These are phyloP conservation scores for Acorus calamus DNA, from an alignment of 106 monocot species.

Conservation along the genomic window DNA sequence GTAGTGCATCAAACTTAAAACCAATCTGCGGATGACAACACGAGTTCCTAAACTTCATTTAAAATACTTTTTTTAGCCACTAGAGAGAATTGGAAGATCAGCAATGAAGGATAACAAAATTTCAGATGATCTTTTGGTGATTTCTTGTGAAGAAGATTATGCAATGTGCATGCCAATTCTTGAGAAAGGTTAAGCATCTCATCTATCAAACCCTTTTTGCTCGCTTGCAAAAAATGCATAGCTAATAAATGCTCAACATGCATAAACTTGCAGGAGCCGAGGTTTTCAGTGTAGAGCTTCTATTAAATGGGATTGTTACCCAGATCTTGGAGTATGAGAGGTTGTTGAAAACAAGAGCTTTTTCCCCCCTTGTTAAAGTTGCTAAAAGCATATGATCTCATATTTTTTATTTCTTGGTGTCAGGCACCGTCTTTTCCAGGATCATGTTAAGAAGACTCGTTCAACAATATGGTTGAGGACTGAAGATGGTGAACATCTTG, in stretches of 20 bases:
- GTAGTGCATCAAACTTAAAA: too few relatives aligned
- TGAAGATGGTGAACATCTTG: slow-evolving; percentile 18
- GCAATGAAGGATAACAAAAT: slow-evolving; percentile 35
- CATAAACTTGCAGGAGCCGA: slow-evolving; percentile 28
- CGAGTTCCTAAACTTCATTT: too few relatives aligned
- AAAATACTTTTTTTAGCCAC: slow-evolving; percentile 28
- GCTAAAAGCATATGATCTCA: neutral
- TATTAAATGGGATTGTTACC: slow-evolving; percentile 76
- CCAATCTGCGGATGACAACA: too few relatives aligned
- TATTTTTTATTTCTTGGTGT: neutral
- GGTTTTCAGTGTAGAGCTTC: slow-evolving; percentile 68
- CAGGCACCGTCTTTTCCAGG: slow-evolving; percentile 68
- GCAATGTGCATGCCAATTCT: slow-evolving; percentile 48
- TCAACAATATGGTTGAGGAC: slow-evolving; percentile 52
- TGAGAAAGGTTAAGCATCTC: slow-evolving; percentile 47
- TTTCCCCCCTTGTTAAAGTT: neutral
- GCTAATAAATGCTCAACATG: neutral
- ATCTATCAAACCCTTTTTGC: neutral
- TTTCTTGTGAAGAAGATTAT: slow-evolving; percentile 82
- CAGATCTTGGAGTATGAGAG: slow-evolving; percentile 85
- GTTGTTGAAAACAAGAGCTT: slow-evolving; percentile 12
- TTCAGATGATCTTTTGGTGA: slow-evolving; percentile 63
- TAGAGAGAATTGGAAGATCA: slow-evolving; percentile 68
- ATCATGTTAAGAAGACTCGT: slow-evolving; percentile 50
- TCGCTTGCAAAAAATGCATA: neutral